These are phyloP conservation scores for Talaromyces thailandensis DNA, from an alignment of 495 filamentous ascomycete genomes.

Conservation along the genomic window DNA sequence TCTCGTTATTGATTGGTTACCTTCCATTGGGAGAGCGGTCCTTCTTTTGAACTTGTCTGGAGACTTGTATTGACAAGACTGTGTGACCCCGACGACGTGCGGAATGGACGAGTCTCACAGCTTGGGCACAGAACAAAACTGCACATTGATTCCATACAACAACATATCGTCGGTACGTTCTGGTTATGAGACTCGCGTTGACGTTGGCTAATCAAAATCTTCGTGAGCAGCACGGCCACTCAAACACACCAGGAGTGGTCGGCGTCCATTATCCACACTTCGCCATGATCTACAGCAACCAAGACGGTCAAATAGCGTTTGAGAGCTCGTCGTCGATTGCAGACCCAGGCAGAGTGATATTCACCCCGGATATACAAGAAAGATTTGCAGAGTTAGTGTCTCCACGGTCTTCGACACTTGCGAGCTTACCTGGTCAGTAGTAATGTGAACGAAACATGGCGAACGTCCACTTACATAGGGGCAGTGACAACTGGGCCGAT, in stretches of 20 bases:
- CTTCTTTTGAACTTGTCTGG: not conserved
- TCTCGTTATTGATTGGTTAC: not conserved
- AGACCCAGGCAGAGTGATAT: conserved; percentile 26
- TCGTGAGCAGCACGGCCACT: conserved; percentile 5
- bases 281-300: conserved; percentile 31
- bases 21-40: not conserved
- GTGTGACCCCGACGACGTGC: not conserved
- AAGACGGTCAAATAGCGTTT: conserved; percentile 24
- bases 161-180: conserved; percentile 3
- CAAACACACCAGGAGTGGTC: conserved; percentile 4
- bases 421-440: conserved; percentile 1
- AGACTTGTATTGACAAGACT: not conserved
- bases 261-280: conserved; percentile 28
- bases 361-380: conserved; percentile 30
- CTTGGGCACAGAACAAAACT: not conserved
- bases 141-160: conserved; percentile 2
- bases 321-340: conserved; percentile 28
- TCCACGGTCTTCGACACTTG: conserved; percentile 9
- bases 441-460: not conserved
- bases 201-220: conserved; percentile 12
- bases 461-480: not conserved
- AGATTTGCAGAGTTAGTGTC: conserved; percentile 25
- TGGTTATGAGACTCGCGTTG: not conserved
- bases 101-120: not conserved
- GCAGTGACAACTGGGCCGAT: not conserved